These are phyloP conservation scores for Dimargaris cristalligena DNA, from an alignment of 192 early-diverging fungal species.

Conservation along the genomic window DNA sequence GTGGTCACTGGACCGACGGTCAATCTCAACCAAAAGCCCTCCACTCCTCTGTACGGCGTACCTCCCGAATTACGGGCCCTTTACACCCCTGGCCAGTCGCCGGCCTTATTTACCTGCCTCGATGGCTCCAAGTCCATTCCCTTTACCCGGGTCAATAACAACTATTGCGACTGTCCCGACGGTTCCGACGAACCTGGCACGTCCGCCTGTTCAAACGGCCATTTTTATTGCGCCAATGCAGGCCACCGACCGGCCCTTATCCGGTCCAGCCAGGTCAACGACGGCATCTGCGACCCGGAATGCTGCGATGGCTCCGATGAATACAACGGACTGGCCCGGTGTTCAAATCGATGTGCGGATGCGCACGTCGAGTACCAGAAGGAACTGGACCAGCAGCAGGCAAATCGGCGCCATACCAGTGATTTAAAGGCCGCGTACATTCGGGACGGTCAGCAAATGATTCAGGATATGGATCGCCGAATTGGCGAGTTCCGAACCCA, in stretches of 20 bases:
- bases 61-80: neutral
- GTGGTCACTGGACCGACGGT: too few species aligned
- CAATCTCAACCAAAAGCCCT: neutral
- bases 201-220: slow-evolving; percentile 65
- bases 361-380: slow-evolving; percentile 30
- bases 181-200: slow-evolving; percentile 94
- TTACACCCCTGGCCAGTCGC: neutral
- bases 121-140: slow-evolving; percentile 54
- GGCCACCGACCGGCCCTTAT: slow-evolving; percentile 56
- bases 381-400: slow-evolving; percentile 16
- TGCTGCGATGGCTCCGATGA: slow-evolving; percentile 98
- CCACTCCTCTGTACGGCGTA: neutral
- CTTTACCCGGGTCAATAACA: slow-evolving; percentile 70
- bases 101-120: slow-evolving; percentile 43
- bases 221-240: slow-evolving; percentile 69
- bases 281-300: slow-evolving; percentile 84
- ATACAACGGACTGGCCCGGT: slow-evolving; percentile 35
- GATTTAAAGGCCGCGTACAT: slow-evolving; percentile 15
- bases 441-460: slow-evolving; percentile 15
- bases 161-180: slow-evolving; percentile 94
- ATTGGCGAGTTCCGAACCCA: slow-evolving; percentile 10
- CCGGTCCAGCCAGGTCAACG: slow-evolving; percentile 61
- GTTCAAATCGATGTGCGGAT: slow-evolving; percentile 61
- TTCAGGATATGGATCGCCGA: slow-evolving; percentile 13
- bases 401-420: slow-evolving; percentile 13